Percentiles rank a stretch among this genome's conserved stretches.
phyloP scores from a whole-genome alignment of 2,329 filamentous ascomycete genomes.

The Colletotrichum destructivum region DNA sequence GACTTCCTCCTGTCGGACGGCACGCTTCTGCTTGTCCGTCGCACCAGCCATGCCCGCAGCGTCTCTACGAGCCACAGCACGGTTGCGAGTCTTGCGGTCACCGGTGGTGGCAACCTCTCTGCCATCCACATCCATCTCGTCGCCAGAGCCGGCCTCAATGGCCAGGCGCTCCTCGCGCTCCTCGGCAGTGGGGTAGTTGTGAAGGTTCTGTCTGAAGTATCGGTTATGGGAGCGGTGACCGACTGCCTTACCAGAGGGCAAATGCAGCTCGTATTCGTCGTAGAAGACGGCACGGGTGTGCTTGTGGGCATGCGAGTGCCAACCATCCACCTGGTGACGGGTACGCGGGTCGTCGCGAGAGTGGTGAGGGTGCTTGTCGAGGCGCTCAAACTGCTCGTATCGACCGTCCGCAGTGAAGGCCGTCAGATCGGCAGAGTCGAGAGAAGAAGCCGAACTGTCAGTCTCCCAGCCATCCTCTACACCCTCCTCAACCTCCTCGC shows the following conservation, averaged over 20 bases:
- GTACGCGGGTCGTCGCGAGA: conserved; percentile 78
- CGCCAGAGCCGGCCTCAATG: conserved; percentile 62
- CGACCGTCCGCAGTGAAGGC: conserved; percentile 83
- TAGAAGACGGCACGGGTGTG: conserved; percentile 84
- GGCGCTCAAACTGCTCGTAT: conserved; percentile 79
- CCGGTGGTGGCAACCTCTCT: conserved; percentile 55
- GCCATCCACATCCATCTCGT: conserved; percentile 54
- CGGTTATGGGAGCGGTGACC: conserved; percentile 89
- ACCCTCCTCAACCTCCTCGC: conserved; percentile 65
- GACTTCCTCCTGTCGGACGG: conserved; percentile 77
- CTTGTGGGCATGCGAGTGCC: conserved; percentile 87
- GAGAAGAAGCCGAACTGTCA: conserved; percentile 89
- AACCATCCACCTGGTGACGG: conserved; percentile 83
- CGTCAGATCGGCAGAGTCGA: conserved; percentile 87
- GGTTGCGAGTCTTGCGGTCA: conserved; percentile 51
- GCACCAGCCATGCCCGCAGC: conserved; percentile 86
- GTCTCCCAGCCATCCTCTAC: conserved; percentile 93
- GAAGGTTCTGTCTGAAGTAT: conserved; percentile 94
- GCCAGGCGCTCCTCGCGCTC: conserved; percentile 80
- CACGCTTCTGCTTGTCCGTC: conserved; percentile 80
- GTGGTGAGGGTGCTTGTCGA: conserved; percentile 83
- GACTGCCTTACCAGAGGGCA: conserved; percentile 90
- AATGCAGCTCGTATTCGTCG: conserved; percentile 93
- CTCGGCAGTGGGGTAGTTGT: conserved; percentile 83
- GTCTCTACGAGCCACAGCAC: conserved; percentile 75